Base-by-base conservation (phyloP, 306 rosid genomes). In the Astragalus glycyphyllos region DNA sequence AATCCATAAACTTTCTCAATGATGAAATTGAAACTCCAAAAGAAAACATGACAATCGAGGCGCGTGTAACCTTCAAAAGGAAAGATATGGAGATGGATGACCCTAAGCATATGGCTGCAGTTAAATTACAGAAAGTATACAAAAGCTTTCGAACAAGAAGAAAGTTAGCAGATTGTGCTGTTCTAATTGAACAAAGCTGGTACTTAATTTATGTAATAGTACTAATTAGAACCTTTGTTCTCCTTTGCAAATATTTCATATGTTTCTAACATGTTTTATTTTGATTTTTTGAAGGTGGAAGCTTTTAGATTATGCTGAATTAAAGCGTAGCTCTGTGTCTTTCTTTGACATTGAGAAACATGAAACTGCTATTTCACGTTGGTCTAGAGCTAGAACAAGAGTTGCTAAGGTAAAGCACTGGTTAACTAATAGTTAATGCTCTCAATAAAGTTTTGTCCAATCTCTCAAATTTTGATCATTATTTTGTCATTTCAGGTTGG, bases 131-230 rank as follows among this genome's bases (percentile, higher is more conserved):
- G 79, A 92, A 90, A 77, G 96, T 90, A 71, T 88, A 92, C 87
- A 92, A 86, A 72, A 92, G 96, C 71, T 92, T 92, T 75, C 79
- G 91, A 48, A 88, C 92, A 8, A 80, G 92, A 79, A 86, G 96
- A 74, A 82, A 71, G 73, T 84, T 90, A 11, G 93, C 97, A 57
- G 96, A 92, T 80, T 92, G 91, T 77, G 92, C 96, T 15, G 88
- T 87, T 76, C 86, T 88, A 70, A 89, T 83, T 37, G 96, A 88
- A 79, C 98, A 88, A 73, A 88, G 89, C 86, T 93, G 98, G 98
- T 90, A 54, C 15, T 57, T 37, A 55, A 55, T 10, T 2, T 13
- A 35, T 65, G 5, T 8, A 38, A 8, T 8, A 38, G 5, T 8
- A 26, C 31, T 26, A 5, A 3, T 13, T 11, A 5, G 31, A 35